Base-by-base conservation (phyloP, 257 asterid species). In the Hygrophila difformis region DNA sequence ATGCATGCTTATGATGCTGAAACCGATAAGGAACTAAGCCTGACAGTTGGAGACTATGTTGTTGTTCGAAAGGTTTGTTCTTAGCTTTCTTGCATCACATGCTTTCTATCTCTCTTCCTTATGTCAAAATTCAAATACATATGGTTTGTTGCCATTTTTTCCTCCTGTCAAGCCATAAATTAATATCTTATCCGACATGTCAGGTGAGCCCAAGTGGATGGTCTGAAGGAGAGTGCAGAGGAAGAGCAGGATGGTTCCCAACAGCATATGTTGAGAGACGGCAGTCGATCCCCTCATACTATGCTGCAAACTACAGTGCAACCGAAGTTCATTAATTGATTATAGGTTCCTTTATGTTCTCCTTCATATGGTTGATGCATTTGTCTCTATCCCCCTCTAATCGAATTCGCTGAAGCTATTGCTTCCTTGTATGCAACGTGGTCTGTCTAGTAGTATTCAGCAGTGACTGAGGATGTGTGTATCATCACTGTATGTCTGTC, bases 211-310 rank as follows among this genome's bases (percentile, higher is more conserved):
- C 87, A 15, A 71, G 93, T 14, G 96, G 98, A 47, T 89, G 98
- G 98, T 71, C 94, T 6, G 98, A 89, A 77, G 98, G 98, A 49
- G 98, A 89, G 72, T 77, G 94, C 68, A 60, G 56, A 68, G 98
- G 94, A 60, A 76, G 76, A 63, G 94, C 84, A 1, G 98, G 98
- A 23, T 89, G 98, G 98, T 89, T 89, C 68, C 98, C 98, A 2
- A 60, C 82, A 19, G 64, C 72, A 13, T 82, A 63, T 18, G 94
- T 89, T 16, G 88, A 85, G 76, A 79, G 55, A 67, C 94, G 98
- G 50, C 93, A 79, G 44, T 65, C 94, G 58, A 52, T 81, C 40
- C 96, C 94, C 3, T 64, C 87, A 24, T 60, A 53, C 61, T 73
- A 73, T 47, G 72, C 73, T 18, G 76, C 93, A 15, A 37, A 53